Base-by-base conservation (phyloP, 169 alveolate genomes). In the Besnoitia besnoiti region DNA sequence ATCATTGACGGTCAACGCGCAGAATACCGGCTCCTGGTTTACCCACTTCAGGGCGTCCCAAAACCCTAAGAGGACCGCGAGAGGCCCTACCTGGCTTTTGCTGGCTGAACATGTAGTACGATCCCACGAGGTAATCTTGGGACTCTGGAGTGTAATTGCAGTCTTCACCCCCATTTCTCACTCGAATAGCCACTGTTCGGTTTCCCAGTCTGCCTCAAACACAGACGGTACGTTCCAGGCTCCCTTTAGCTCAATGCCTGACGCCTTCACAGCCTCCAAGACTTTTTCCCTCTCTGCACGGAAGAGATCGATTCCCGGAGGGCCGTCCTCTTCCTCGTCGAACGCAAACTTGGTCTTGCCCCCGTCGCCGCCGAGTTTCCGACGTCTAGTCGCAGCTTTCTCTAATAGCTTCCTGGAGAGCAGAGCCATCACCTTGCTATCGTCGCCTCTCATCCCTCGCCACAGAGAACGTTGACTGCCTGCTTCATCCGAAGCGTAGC, bases 131-230 rank as follows among this genome's bases (percentile, higher is more conserved):
- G n/a, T n/a, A n/a, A n/a, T n/a, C n/a, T n/a, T n/a, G n/a, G n/a
- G n/a, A n/a, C n/a, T n/a, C n/a, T n/a, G n/a, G n/a, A n/a, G n/a
- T n/a, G n/a, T n/a, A n/a, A n/a, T n/a, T n/a, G n/a, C n/a, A n/a
- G n/a, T n/a, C n/a, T n/a, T 24, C 27, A 27, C 84, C 76, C 40
- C 46, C 50, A 73, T 40, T 35, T 33, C 50, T 49, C 44, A 91
- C 40, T 84, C 75, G 35, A 80, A 61, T 8, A 51, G 59, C 76
- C 61, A 76, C 59, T 91, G 61, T 27, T 49, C 40, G 40, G 79
- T 51, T 79, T 91, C 62, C 87, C 87, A 77, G 42, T 77, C 87
- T 24, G 87, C 87, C 47, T 77, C 87, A 30, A 77, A 77, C 33
- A 46, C 87, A 40, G 87, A 77, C 10, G 87, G 87, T 39, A 77